phyloP scores from a whole-genome alignment of 2,329 filamentous ascomycete species.

The Pleoardoris graminearum region DNA sequence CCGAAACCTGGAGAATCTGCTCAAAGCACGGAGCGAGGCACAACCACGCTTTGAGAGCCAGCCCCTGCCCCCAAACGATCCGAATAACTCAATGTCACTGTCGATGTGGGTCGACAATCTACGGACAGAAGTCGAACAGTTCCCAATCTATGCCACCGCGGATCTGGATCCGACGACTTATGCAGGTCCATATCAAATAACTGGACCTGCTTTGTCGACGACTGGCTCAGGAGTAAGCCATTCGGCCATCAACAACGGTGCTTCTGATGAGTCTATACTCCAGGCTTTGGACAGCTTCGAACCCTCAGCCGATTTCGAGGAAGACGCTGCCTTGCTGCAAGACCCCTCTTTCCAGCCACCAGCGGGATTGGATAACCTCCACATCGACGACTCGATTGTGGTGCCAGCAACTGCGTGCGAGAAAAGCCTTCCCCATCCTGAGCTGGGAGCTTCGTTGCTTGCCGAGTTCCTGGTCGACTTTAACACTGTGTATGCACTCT shows the following conservation, averaged over 20 bases:
- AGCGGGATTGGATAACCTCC: background rate
- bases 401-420: conserved; percentile 13
- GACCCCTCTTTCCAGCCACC: conserved; percentile 10
- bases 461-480: conserved; percentile 31
- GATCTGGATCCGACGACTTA: conserved; percentile 18
- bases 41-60: conserved; percentile 24
- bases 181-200: background rate
- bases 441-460: conserved; percentile 28
- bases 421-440: conserved; percentile 25
- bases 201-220: background rate
- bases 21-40: conserved; percentile 25
- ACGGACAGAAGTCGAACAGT: conserved; percentile 22
- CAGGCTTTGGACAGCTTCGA: conserved; percentile 6
- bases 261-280: background rate
- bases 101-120: conserved; percentile 25
- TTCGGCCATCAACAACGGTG: background rate
- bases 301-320: conserved; percentile 16
- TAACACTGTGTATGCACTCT: conserved; percentile 30
- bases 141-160: conserved; percentile 14
- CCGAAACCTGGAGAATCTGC: conserved; percentile 25
- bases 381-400: background rate
- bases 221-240: background rate
- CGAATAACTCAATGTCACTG: conserved; percentile 16
- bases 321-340: conserved; percentile 24
- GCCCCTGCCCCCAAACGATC: conserved; percentile 13